Evolutionary conservation across 169 alveolate genomes (phyloP).

Genomic region (Perkinsus olseni): DNA sequence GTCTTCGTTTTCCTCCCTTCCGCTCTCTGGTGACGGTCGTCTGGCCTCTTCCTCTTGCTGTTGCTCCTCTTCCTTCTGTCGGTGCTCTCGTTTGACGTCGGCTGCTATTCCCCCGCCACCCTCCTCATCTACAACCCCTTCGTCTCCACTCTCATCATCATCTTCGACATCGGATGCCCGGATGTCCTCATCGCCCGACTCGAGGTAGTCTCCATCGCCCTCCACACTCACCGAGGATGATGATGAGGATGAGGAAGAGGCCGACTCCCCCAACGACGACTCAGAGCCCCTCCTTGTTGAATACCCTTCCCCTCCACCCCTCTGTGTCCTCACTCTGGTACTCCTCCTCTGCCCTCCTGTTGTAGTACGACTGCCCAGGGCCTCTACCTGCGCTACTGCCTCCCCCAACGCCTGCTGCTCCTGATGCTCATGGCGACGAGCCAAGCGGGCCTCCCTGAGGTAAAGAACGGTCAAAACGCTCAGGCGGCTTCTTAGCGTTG

Average conservation of each 20-base stretch:
- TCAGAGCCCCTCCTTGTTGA: background rate
- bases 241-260: background rate
- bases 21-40: background rate
- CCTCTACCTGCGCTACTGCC: background rate
- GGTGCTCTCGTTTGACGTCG: background rate
- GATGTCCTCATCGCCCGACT: too few relatives aligned
- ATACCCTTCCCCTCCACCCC: background rate
- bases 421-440: background rate
- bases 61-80: background rate
- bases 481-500: too few relatives aligned
- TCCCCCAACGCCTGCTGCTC: background rate
- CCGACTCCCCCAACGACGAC: background rate
- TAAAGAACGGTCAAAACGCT: too few relatives aligned
- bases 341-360: background rate
- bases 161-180: background rate
- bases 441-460: background rate
- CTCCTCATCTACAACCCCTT: background rate
- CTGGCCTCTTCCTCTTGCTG: background rate
- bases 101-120: background rate
- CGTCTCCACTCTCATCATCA: background rate
- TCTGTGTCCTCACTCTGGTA: background rate
- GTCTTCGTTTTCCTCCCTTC: background rate
- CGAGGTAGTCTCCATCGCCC: background rate
- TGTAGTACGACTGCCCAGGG: background rate
- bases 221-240: background rate